Evolutionary conservation across 345 rosid genomes (phyloP).

Genomic region (Populus euphratica): DNA sequence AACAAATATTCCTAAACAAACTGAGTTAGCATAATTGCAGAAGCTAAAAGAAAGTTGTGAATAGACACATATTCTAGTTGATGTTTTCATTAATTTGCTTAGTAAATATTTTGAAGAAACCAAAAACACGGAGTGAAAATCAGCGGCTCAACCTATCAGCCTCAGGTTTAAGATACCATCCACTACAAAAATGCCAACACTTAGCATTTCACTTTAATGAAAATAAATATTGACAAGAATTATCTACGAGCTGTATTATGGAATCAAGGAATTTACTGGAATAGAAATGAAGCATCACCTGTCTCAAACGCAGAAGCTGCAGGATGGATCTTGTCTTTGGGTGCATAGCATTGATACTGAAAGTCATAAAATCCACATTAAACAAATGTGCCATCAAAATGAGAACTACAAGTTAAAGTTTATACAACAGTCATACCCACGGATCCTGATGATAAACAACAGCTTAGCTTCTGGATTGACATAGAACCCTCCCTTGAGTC

Average conservation of each 20-base stretch:
- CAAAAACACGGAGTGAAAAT: background rate
- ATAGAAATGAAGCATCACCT: slow-evolving; percentile 35
- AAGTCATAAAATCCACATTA: background rate
- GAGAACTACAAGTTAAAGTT: background rate
- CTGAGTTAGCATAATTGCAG: background rate
- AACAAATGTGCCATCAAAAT: background rate
- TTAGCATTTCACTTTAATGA: background rate
- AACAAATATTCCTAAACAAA: background rate
- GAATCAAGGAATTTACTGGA: background rate
- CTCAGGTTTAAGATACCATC: background rate
- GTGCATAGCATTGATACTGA: slow-evolving; percentile 83
- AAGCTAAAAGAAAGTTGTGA: background rate
- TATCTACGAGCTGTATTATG: background rate
- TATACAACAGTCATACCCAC: slow-evolving; percentile 6
- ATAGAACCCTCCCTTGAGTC: slow-evolving; percentile 82
- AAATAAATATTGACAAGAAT: background rate
- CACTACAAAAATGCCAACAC: background rate
- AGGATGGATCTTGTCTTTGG: slow-evolving; percentile 78
- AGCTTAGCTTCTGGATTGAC: slow-evolving; percentile 90
- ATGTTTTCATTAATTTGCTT: background rate
- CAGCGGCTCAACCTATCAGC: background rate
- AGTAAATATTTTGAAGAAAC: background rate
- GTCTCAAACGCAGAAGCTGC: slow-evolving; percentile 89
- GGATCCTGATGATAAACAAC: slow-evolving; percentile 70
- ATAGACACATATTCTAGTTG: background rate